Percentiles rank a stretch among this genome's conserved stretches.
phyloP scores from a whole-genome alignment of 352 stramenopile genomes.

The Pilasporangium apinafurcum region DNA sequence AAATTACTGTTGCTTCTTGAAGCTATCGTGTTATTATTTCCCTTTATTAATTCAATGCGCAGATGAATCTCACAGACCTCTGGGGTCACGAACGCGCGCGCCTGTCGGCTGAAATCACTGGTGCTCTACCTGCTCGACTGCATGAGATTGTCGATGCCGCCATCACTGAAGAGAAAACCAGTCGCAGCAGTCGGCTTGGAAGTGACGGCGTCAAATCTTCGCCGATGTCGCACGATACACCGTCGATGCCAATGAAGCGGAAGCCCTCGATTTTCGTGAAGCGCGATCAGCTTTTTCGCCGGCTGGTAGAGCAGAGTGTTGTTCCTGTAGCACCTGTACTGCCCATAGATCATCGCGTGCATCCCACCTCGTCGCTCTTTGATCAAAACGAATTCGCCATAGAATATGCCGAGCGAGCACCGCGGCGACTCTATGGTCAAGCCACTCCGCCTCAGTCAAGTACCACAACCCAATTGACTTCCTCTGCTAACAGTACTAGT shows the following conservation, averaged over 20 bases:
- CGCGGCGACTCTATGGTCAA: constrained; percentile 8
- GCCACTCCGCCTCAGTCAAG: neutral
- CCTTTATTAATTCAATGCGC: too few relatives aligned
- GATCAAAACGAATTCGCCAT: constrained; percentile 57
- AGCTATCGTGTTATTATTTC: too few relatives aligned
- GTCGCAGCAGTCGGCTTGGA: constrained; percentile 2
- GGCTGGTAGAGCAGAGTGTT: constrained; percentile 34
- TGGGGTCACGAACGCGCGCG: constrained; percentile 49
- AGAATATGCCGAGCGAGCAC: constrained; percentile 46
- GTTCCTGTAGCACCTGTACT: constrained; percentile 4
- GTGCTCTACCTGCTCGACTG: neutral
- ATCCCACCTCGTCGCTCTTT: too few relatives aligned
- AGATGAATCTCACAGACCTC: constrained; percentile 48
- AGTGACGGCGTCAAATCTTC: too few relatives aligned
- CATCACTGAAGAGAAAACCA: constrained; percentile 7
- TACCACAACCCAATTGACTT: too few relatives aligned
- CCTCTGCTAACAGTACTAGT: neutral
- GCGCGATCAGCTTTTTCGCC: constrained; percentile 19
- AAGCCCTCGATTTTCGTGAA: constrained; percentile 6
- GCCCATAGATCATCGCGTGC: too few relatives aligned
- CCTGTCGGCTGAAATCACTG: constrained; percentile 10
- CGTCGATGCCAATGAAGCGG: neutral
- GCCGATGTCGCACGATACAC: too few relatives aligned
- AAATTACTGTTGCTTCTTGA: too few relatives aligned
- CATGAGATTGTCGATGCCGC: neutral